Percentiles rank a stretch among this genome's conserved stretches.
These are phyloP conservation scores for Leishmania braziliensis DNA, from an alignment of 208 protist genomes.

Conservation along the genomic window DNA sequence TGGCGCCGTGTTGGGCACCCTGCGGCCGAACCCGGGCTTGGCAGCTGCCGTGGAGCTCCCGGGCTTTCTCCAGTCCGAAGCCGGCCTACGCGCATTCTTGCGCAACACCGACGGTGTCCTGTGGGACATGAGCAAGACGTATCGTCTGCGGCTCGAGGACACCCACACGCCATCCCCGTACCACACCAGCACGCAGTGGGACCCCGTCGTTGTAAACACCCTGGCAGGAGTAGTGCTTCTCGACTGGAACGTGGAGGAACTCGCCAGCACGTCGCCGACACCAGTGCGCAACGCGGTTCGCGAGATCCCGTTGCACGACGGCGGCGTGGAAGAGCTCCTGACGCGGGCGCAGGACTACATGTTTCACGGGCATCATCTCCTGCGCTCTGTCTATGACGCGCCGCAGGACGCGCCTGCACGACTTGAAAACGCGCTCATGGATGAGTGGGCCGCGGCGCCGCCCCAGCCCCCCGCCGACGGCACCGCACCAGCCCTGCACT, in stretches of 20 bases:
- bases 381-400: constrained; percentile 52
- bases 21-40: constrained; percentile 60
- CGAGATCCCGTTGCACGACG: constrained; percentile 15
- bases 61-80: constrained; percentile 13
- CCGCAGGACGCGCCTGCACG: constrained; percentile 12
- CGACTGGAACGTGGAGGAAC: constrained; percentile 50
- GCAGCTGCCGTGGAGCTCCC: constrained; percentile 15
- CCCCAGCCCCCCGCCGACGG: neutral
- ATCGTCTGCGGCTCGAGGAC: constrained; percentile 42
- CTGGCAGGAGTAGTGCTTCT: constrained; percentile 62
- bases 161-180: constrained; percentile 7
- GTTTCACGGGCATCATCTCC: constrained; percentile 49
- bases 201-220: constrained; percentile 37
- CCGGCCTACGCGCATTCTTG: constrained; percentile 34
- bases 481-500: constrained; percentile 25
- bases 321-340: constrained; percentile 25
- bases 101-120: constrained; percentile 51
- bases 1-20: constrained; percentile 66
- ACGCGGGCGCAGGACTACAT: constrained; percentile 27
- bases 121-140: constrained; percentile 57
- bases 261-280: constrained; percentile 1
- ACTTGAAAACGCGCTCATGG: neutral
- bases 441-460: constrained; percentile 7
- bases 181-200: constrained; percentile 28
- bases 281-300: constrained; percentile 10